Evolutionary conservation across 257 asterid species (phyloP).

Genomic region (Euphrasia confusa): DNA sequence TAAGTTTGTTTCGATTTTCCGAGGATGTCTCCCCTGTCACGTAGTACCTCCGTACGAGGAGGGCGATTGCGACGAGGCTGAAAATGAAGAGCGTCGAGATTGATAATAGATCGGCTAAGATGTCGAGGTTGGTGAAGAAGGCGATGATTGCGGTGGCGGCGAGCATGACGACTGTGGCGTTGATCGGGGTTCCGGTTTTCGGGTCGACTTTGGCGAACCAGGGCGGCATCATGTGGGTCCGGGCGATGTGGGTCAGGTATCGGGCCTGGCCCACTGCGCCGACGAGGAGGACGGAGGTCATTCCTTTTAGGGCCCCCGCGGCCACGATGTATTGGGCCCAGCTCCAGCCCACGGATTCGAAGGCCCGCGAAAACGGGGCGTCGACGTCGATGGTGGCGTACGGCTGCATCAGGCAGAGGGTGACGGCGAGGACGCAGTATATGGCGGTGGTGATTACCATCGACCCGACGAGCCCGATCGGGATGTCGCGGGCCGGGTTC

Average conservation of each 20-base stretch:
- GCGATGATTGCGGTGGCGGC: slow-evolving; percentile 67
- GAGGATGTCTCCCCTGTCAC: slow-evolving; percentile 21
- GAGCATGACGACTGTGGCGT: slow-evolving; percentile 27
- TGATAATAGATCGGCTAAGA: slow-evolving; percentile 63
- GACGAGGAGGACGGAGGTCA: slow-evolving; percentile 60
- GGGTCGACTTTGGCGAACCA: slow-evolving; percentile 60
- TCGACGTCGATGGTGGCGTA: slow-evolving; percentile 33
- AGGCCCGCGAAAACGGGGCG: slow-evolving; percentile 66
- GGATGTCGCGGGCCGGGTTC: slow-evolving; percentile 53
- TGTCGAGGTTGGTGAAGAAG: slow-evolving; percentile 64
- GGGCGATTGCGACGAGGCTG: slow-evolving; percentile 63
- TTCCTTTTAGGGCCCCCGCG: slow-evolving; percentile 63
- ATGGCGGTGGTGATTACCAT: slow-evolving; percentile 53
- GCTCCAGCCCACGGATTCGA: slow-evolving; percentile 43
- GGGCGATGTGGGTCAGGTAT: slow-evolving; percentile 60
- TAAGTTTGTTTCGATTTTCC: slow-evolving; percentile 43
- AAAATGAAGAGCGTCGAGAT: slow-evolving; percentile 89
- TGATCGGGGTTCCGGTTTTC: slow-evolving; percentile 57
- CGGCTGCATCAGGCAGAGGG: slow-evolving; percentile 62
- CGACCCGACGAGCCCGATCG: slow-evolving; percentile 67
- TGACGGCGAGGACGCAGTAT: slow-evolving; percentile 52
- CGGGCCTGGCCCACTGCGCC: slow-evolving; percentile 71
- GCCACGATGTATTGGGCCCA: slow-evolving; percentile 71
- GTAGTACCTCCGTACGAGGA: not conserved
- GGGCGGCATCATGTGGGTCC: slow-evolving; percentile 72